Conservation (phyloP, 352 stramenopile species). For the Pythium phragmitis region DNA sequence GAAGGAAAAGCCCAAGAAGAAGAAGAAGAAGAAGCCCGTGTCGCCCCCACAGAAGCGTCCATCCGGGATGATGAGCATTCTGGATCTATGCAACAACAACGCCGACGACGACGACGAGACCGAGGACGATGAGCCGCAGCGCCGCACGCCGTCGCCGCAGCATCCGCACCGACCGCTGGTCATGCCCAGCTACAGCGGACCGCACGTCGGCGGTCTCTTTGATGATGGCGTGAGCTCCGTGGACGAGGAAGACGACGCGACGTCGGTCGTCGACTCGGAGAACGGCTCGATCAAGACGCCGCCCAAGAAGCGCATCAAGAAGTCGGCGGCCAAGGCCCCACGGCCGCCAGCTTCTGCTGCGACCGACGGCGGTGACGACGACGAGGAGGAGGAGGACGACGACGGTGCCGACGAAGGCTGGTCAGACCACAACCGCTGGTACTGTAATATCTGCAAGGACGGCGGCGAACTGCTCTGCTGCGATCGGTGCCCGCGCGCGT, state of each 20-base stretch:
- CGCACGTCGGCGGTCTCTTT: slow-evolving; percentile 33
- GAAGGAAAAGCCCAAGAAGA: slow-evolving; percentile 12
- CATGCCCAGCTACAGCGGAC: neutral
- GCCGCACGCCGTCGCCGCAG: slow-evolving; percentile 6
- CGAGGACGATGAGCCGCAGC: slow-evolving; percentile 31
- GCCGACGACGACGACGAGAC: slow-evolving; percentile 31
- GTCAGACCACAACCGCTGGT: slow-evolving; percentile 88
- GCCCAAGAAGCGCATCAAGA: slow-evolving; percentile 30
- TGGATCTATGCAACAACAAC: slow-evolving; percentile 70
- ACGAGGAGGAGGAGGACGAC: slow-evolving; percentile 43
- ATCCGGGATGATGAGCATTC: slow-evolving; percentile 72
- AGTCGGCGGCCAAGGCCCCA: slow-evolving; percentile 11
- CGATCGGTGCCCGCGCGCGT: slow-evolving; percentile 90
- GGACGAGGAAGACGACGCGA: slow-evolving; percentile 27
- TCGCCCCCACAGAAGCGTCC: slow-evolving; percentile 11
- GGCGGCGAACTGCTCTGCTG: slow-evolving; percentile 90
- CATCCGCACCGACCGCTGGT: slow-evolving; percentile 11
- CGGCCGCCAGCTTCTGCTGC: neutral
- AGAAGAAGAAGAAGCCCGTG: slow-evolving; percentile 17
- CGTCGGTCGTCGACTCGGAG: slow-evolving; percentile 30
- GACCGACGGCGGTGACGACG: slow-evolving; percentile 35
- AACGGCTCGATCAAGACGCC: slow-evolving; percentile 29
- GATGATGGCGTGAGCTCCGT: slow-evolving; percentile 32
- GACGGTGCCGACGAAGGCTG: slow-evolving; percentile 57
- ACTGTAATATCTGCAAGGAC: slow-evolving; percentile 91